Evolutionary conservation across 176 grass and related monocot genomes (phyloP).

Genomic region (Themeda triandra): DNA sequence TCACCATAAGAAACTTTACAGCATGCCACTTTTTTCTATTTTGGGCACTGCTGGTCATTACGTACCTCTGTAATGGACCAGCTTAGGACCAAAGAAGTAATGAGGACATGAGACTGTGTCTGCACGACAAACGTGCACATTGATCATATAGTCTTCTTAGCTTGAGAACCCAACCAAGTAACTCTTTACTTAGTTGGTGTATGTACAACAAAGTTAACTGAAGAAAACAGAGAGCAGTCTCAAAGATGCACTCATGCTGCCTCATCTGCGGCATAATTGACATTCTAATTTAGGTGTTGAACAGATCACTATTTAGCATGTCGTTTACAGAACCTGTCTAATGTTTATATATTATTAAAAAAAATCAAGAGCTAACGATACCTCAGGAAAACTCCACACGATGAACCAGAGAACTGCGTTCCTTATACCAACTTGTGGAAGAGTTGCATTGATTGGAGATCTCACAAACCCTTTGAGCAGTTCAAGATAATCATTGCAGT

Average conservation of each 20-base stretch:
- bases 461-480: constrained; percentile 10
- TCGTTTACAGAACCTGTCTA: background rate
- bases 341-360: background rate
- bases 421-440: constrained; percentile 9
- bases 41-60: background rate
- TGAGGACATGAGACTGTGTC: constrained; percentile 51
- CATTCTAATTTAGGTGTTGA: background rate
- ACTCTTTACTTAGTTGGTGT: too few species aligned
- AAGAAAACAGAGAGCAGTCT: background rate
- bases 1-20: background rate
- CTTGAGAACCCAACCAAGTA: background rate
- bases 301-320: background rate
- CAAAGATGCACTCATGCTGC: background rate
- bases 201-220: background rate
- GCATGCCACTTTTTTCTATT: background rate
- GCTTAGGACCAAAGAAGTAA: constrained; percentile 56
- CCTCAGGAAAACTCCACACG: constrained; percentile 25
- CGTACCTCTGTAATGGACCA: constrained; percentile 75
- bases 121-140: background rate
- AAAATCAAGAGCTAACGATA: background rate
- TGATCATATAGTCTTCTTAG: background rate
- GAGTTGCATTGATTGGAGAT: constrained; percentile 6
- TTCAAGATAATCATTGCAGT: background rate
- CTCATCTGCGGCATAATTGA: background rate
- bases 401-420: background rate